Conservation (phyloP, 2,329 filamentous ascomycete genomes). For the Eutypa lata region DNA sequence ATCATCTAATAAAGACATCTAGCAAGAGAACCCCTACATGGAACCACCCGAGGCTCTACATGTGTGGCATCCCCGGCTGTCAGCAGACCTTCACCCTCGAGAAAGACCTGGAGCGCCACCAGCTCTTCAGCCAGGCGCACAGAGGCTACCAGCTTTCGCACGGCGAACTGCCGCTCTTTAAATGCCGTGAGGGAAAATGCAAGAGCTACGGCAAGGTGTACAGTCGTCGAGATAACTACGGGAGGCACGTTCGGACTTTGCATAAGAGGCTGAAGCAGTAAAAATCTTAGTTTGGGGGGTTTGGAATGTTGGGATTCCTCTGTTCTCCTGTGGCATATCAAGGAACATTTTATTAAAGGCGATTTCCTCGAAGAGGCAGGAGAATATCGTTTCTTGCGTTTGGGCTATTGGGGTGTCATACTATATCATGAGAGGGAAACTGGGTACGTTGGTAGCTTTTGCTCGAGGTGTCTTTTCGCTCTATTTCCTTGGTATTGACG, state of each 20-base stretch:
- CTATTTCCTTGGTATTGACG: too few relatives aligned
- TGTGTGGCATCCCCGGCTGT: not conserved
- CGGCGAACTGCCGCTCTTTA: not conserved
- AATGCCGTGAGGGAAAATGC: not conserved
- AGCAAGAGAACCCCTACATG: not conserved
- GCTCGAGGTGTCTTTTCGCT: too few relatives aligned
- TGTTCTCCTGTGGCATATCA: too few relatives aligned
- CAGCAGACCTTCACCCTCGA: not conserved
- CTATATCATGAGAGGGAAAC: too few relatives aligned
- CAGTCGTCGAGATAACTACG: not conserved
- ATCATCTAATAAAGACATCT: not conserved
- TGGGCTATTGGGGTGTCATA: too few relatives aligned
- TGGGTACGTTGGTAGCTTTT: too few relatives aligned
- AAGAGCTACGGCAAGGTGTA: not conserved
- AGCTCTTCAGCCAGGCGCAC: not conserved
- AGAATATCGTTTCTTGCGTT: too few relatives aligned
- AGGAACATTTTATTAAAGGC: too few relatives aligned
- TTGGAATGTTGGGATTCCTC: too few relatives aligned
- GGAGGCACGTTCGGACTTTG: not conserved
- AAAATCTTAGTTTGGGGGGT: too few relatives aligned
- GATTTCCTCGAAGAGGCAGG: too few relatives aligned
- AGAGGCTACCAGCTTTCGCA: not conserved
- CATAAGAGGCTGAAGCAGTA: not conserved
- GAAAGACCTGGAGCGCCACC: not conserved
- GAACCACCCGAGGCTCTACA: not conserved